Conservation (phyloP, 1,139 yeast genomes). For the Hansenula sp. region DNA sequence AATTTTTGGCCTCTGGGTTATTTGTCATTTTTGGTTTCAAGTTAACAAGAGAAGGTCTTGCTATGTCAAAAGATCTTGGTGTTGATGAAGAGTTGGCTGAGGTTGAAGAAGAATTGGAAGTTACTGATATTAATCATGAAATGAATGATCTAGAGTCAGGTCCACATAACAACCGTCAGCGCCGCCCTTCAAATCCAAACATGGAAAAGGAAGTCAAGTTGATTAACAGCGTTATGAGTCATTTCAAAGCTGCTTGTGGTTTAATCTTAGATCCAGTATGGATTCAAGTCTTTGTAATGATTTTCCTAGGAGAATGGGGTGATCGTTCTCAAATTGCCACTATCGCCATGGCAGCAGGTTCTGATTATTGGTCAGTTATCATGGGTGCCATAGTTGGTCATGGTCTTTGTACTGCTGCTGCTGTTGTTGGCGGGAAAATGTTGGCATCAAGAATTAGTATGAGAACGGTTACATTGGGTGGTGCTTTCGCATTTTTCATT, state of each 20-base stretch:
- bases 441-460: slow-evolving; percentile 86
- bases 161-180: not conserved
- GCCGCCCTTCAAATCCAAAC: slow-evolving; percentile 2
- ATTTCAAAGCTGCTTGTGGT: slow-evolving; percentile 47
- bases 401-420: slow-evolving; percentile 82
- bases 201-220: slow-evolving; percentile 6
- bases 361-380: slow-evolving; percentile 86
- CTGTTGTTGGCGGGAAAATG: slow-evolving; percentile 91
- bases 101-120: slow-evolving; percentile 89
- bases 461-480: slow-evolving; percentile 90
- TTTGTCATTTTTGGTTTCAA: slow-evolving; percentile 82
- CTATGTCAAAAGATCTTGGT: slow-evolving; percentile 77
- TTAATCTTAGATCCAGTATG: slow-evolving; percentile 81
- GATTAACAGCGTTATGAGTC: slow-evolving; percentile 7
- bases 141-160: slow-evolving; percentile 47
- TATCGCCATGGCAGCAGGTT: slow-evolving; percentile 98
- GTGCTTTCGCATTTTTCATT: slow-evolving; percentile 79
- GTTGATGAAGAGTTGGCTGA: slow-evolving; percentile 96
- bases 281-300: slow-evolving; percentile 95
- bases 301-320: slow-evolving; percentile 98
- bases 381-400: slow-evolving; percentile 91
- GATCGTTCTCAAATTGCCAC: slow-evolving; percentile 98
- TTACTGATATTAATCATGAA: slow-evolving; percentile 50
- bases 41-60: slow-evolving; percentile 74
- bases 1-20: slow-evolving; percentile 73